These are phyloP conservation scores for Lipomyces chichibuensis DNA, from an alignment of 805 yeast species.

Conservation along the genomic window DNA sequence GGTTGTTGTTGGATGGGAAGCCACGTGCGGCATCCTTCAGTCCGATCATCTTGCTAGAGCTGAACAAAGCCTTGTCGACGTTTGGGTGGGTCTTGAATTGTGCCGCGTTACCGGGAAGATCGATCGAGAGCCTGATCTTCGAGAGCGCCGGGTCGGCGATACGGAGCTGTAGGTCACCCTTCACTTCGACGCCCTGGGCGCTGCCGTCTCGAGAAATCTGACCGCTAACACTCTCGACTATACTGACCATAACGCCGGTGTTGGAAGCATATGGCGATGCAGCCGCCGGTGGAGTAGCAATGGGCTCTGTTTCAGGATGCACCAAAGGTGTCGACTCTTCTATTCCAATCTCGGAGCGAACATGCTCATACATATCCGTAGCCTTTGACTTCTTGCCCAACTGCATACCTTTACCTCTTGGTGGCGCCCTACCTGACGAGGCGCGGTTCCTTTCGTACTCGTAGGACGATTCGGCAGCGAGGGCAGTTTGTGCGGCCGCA, in stretches of 20 bases:
- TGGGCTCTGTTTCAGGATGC: slow-evolving; percentile 37
- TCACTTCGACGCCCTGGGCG: slow-evolving; percentile 62
- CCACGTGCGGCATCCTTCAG: slow-evolving; percentile 76
- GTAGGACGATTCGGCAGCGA: slow-evolving; percentile 26
- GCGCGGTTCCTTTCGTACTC: slow-evolving; percentile 30
- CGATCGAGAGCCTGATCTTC: slow-evolving; percentile 61
- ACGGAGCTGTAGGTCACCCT: slow-evolving; percentile 89
- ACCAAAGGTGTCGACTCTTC: slow-evolving; percentile 40
- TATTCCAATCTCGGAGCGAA: slow-evolving; percentile 43
- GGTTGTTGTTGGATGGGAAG: slow-evolving; percentile 90
- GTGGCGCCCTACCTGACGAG: slow-evolving; percentile 41
- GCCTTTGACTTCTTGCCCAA: slow-evolving; percentile 60
- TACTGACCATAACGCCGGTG: slow-evolving; percentile 76
- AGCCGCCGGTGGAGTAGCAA: slow-evolving; percentile 12
- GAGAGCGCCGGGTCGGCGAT: slow-evolving; percentile 76
- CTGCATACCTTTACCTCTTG: slow-evolving; percentile 74
- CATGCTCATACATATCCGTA: slow-evolving; percentile 40
- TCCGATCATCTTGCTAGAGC: slow-evolving; percentile 59
- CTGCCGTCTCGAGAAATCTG: slow-evolving; percentile 82
- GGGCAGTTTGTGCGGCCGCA: slow-evolving; percentile 24
- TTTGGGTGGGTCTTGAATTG: slow-evolving; percentile 96
- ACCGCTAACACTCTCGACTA: slow-evolving; percentile 78
- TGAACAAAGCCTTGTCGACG: slow-evolving; percentile 78
- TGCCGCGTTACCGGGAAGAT: slow-evolving; percentile 51
- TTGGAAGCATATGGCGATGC: slow-evolving; percentile 44